Evolutionary conservation across 192 early-diverging fungal genomes (phyloP), one percentile per base, ranked within the genome.

Genomic region (Backusella tarrabulga): DNA sequence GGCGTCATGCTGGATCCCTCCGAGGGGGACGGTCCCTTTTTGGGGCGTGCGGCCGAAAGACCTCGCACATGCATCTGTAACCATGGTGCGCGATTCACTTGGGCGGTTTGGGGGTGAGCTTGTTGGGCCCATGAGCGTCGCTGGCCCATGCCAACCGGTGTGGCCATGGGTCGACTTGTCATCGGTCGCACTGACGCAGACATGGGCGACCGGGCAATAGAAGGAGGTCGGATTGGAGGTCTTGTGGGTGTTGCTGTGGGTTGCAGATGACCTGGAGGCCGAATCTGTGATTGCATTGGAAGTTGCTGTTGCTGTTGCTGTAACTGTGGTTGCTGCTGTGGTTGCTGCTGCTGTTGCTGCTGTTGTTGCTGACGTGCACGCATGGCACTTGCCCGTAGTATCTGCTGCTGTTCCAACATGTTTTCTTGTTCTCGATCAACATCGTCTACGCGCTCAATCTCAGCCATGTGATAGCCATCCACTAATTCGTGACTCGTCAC

Each of bases 401-500:
- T 76, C 19, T 76, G 63, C 32, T 68, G 66, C n/a, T 67, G 66
- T 50, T 76, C 86, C 7, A 79, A 56, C 4, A 74, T 73, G 6
- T 73, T 36, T 35, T 88, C 87, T 4, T 86, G 77, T 41, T 81
- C 80, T 0, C 71, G 54, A 41, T 80, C 71, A 2, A 84, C 77
- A 77, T 90, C 88, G 41, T 87, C 56, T 7, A 90, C 77, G 6
- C 80, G 71, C 35, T 90, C 85, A 2, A 87, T 71, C 1, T 76
- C 78, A 14, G 82, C 88, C 9, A 81, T 75, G 46, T 82, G 79
- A 69, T 85, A 90, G 0, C 85, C 86, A n/a, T 90, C 86, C 50
- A 77, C 72, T 26, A 75, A 70, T 9, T 77, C 54, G 52, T 77
- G 76, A 23, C 78, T 79, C 29, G 81, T 19, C 6, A 90, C 75